Percentiles rank a stretch among this genome's conserved stretches.
Conservation (phyloP, 371 early-diverging fungal species). For the Lichtheimia ornata region DNA sequence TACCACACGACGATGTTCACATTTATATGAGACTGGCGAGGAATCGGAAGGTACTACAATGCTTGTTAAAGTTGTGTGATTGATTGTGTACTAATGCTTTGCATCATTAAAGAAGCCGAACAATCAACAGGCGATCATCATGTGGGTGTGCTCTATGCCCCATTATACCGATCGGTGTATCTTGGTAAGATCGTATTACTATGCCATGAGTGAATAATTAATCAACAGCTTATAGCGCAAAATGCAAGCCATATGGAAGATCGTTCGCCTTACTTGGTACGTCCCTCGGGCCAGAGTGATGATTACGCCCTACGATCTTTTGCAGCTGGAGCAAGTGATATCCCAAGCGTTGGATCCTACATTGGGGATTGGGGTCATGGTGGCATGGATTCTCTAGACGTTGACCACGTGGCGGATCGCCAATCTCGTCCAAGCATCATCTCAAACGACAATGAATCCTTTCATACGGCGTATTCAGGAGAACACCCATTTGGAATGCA, state of each 20-base stretch:
- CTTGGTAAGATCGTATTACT: slow-evolving; percentile 13
- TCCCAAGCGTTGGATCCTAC: slow-evolving; percentile 21
- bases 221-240: too few species aligned
- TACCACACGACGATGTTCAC: slow-evolving; percentile 62
- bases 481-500: not conserved
- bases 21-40: slow-evolving; percentile 54
- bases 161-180: slow-evolving; percentile 54
- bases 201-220: not conserved
- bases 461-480: slow-evolving; percentile 36
- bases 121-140: slow-evolving; percentile 31
- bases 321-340: slow-evolving; percentile 15
- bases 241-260: not conserved
- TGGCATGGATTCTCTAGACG: not conserved
- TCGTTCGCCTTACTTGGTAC: not conserved
- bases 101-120: too few species aligned
- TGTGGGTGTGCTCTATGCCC: slow-evolving; percentile 64
- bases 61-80: too few species aligned
- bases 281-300: slow-evolving; percentile 1
- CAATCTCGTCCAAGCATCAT: slow-evolving; percentile 26
- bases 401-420: not conserved
- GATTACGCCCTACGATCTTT: slow-evolving; percentile 6
- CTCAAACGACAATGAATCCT: slow-evolving; percentile 41
- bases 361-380: slow-evolving; percentile 20
- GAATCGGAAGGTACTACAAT: slow-evolving; percentile 14
- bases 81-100: too few species aligned